Evolutionary conservation across 2,329 filamentous ascomycete genomes (phyloP), one percentile per base, ranked within the genome.

Genomic region (Calonectria pteridis): DNA sequence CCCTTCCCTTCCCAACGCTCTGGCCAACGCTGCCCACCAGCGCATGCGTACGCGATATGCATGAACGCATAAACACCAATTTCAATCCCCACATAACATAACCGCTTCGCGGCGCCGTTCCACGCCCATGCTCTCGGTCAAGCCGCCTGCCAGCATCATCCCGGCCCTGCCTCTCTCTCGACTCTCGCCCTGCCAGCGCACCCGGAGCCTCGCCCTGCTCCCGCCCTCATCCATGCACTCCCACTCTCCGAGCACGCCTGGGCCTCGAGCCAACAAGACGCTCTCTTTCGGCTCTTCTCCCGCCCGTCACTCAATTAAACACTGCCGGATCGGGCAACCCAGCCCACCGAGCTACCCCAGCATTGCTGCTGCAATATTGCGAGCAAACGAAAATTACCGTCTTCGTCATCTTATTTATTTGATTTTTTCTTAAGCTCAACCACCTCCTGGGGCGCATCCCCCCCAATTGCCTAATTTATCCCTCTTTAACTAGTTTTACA

Each of bases 61-160:
- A 80, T 80, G 79, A 80, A 80, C 80, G 79, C 79, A 81, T 81
- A 79, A 81, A 81, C 62, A 68, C 29, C 78, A 81, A 81, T 81
- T 81, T 81, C 75, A 80, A 69, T 81, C 69, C 74, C 78, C 79
- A 79, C 79, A 75, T 71, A 73, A 71, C 75, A 75, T 69, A 73
- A 71, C 75, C 75, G 76, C 62, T 76, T 77, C 76, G 76, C 75
- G 78, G 80, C 80, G 79, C 77, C 69, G 74, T 79, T 80, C 76
- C 78, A 78, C 79, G 80, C 78, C 80, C 77, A 78, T 78, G 75
- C 79, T 79, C 77, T 81, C 80, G 80, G 80, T 80, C 75, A 81
- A 75, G 74, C 79, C 79, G 80, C 74, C 66, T 67, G 64, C 73
- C 67, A 59, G 59, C 64, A 74, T 50, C 72, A 71, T 46, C 76